Evolutionary conservation across 805 yeast genomes (phyloP).

Genomic region (Candida vartiovaarae): DNA sequence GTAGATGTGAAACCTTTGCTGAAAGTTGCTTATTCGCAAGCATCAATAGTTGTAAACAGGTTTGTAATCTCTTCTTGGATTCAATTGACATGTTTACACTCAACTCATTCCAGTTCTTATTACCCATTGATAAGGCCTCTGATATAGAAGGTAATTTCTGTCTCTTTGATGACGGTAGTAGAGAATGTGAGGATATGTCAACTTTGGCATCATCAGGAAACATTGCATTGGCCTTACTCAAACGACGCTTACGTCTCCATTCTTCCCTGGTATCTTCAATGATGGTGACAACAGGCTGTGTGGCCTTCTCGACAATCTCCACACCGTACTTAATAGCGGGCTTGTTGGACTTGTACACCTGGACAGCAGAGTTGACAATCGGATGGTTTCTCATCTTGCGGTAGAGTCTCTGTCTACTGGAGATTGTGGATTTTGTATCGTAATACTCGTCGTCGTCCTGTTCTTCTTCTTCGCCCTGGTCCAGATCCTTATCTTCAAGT

Average conservation of each 20-base stretch:
- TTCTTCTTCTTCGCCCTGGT: conserved; percentile 16
- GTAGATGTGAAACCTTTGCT: conserved; percentile 56
- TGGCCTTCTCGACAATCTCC: conserved; percentile 49
- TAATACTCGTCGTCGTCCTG: conserved; percentile 34
- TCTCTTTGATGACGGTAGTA: conserved; percentile 13
- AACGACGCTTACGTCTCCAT: conserved; percentile 33
- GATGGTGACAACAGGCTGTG: conserved; percentile 43
- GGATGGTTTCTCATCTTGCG: conserved; percentile 34
- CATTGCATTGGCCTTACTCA: conserved; percentile 22
- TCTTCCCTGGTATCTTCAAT: conserved; percentile 31
- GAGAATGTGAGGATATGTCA: conserved; percentile 5
- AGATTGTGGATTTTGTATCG: conserved; percentile 18
- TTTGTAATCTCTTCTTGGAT: conserved; percentile 66
- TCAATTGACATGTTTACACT: conserved; percentile 47
- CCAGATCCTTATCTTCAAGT: conserved; percentile 3
- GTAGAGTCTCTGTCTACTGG: conserved; percentile 28
- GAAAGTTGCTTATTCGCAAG: conserved; percentile 75
- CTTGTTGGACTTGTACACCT: conserved; percentile 33
- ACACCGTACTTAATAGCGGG: conserved; percentile 52
- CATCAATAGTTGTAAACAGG: conserved; percentile 72
- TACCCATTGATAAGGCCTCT: conserved; percentile 29
- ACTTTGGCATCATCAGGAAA: conserved; percentile 23
- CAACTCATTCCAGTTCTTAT: conserved; percentile 29
- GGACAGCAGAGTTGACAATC: conserved; percentile 24
- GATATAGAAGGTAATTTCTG: conserved; percentile 30